Conservation (phyloP, 164 flowering plant genomes). For the Vitis amurensis region DNA sequence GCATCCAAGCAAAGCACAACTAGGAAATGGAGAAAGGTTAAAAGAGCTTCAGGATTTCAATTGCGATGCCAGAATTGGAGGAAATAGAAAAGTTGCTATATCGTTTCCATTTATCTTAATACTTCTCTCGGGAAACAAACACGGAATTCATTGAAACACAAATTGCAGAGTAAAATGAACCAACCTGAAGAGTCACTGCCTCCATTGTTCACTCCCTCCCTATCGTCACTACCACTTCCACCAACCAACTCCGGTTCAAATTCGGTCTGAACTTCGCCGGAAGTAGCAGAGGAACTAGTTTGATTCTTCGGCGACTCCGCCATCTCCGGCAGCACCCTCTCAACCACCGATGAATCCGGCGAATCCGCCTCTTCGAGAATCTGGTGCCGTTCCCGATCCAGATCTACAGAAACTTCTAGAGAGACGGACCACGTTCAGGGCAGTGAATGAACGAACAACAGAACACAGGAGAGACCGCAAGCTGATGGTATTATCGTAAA, state of each 20-base stretch:
- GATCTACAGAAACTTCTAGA: slow-evolving; percentile 9
- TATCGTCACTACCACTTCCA: slow-evolving; percentile 8
- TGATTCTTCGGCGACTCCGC: slow-evolving; percentile 18
- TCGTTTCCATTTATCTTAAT: neutral
- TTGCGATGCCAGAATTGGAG: too few relatives aligned
- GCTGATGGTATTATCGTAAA: neutral
- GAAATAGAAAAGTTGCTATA: too few relatives aligned
- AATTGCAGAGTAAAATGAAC: slow-evolving; percentile 4
- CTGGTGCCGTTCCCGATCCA: slow-evolving; percentile 11
- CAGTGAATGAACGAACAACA: neutral
- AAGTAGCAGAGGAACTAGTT: slow-evolving; percentile 21
- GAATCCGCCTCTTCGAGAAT: neutral
- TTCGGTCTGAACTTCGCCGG: slow-evolving; percentile 28
- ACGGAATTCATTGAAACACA: neutral
- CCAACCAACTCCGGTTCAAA: slow-evolving; percentile 21
- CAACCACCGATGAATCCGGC: slow-evolving; percentile 6
- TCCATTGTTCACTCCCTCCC: slow-evolving; percentile 21
- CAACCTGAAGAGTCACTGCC: slow-evolving; percentile 32
- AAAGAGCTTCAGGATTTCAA: too few relatives aligned
- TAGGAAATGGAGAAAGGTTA: too few relatives aligned
- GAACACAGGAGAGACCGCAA: neutral
- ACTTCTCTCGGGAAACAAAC: slow-evolving; percentile 4
- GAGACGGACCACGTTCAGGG: neutral
- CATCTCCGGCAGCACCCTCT: slow-evolving; percentile 11
- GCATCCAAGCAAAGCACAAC: too few relatives aligned